phyloP scores from a whole-genome alignment of 805 yeast genomes.

The Kodamaea nitidulidarum region DNA sequence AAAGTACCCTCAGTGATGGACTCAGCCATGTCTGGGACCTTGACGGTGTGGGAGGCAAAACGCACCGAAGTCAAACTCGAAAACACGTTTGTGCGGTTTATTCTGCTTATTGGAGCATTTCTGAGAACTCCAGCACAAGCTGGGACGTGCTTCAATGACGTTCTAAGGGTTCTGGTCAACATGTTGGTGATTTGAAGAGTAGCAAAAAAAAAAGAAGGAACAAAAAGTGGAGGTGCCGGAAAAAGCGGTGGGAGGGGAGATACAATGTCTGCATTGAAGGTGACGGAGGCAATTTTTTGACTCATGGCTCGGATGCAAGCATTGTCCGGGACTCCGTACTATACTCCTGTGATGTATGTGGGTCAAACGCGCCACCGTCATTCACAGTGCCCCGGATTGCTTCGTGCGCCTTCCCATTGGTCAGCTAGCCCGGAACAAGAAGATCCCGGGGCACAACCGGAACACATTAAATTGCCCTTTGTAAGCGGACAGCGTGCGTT shows the following conservation, averaged over 20 bases:
- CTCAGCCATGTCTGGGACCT: conserved; percentile 98
- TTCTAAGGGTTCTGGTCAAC: conserved; percentile 34
- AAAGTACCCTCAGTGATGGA: conserved; percentile 96
- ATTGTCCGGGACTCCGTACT: no score
- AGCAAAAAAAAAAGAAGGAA: conserved; percentile 1
- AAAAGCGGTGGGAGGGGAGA: background rate
- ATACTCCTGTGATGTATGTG: no score
- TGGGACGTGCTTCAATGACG: conserved; percentile 26
- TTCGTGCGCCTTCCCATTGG: conserved; percentile 1
- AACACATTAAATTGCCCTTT: no score
- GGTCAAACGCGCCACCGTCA: no score
- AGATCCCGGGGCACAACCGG: background rate
- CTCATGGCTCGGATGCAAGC: no score
- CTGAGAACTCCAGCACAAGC: conserved; percentile 6
- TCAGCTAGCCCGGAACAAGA: conserved; percentile 1
- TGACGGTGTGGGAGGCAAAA: conserved; percentile 50
- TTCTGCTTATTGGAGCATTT: conserved; percentile 1
- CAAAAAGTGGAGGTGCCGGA: conserved; percentile 2
- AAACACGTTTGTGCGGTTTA: conserved; percentile 12
- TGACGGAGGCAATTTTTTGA: no score
- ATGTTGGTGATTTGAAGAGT: conserved; percentile 13
- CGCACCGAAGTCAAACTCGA: conserved; percentile 30
- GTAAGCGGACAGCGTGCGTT: no score
- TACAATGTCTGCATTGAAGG: no score
- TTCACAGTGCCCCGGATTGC: background rate